A percentile compares a stretch with the other conserved stretches of the same genome.
These are phyloP conservation scores for Puccinia hordei DNA, from an alignment of 1,284 basidiomycete genomes.

Conservation along the genomic window DNA sequence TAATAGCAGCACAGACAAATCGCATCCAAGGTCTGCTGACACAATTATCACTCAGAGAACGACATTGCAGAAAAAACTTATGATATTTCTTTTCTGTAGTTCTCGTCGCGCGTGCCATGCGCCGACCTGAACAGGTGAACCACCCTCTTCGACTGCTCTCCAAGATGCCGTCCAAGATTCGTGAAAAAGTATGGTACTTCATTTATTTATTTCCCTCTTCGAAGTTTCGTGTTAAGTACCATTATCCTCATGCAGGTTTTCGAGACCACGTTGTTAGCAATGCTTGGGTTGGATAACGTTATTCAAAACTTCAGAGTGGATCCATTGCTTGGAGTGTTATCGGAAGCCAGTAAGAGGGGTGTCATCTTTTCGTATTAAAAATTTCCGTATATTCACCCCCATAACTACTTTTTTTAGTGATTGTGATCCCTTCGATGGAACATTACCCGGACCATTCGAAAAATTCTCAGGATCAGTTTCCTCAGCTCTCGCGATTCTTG, in stretches of 20 bases:
- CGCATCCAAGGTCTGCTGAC: slow-evolving; percentile 32
- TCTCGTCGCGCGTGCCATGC: slow-evolving; percentile 34
- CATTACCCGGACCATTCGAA: background rate
- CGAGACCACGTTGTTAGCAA: slow-evolving; percentile 37
- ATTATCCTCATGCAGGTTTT: slow-evolving; percentile 27
- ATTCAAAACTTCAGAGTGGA: slow-evolving; percentile 48
- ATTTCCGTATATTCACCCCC: background rate
- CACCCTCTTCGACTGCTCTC: slow-evolving; percentile 33
- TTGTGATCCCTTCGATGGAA: slow-evolving; percentile 34
- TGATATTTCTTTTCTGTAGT: background rate
- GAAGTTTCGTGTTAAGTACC: background rate
- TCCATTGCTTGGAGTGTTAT: slow-evolving; percentile 48
- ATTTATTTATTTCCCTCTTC: background rate
- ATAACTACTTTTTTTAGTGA: slow-evolving; percentile 16
- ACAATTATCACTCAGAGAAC: background rate
- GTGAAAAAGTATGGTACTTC: slow-evolving; percentile 38
- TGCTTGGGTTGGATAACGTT: slow-evolving; percentile 44
- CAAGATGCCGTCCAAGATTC: slow-evolving; percentile 39
- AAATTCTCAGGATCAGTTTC: slow-evolving; percentile 27
- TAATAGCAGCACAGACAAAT: slow-evolving; percentile 26
- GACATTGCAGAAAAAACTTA: background rate
- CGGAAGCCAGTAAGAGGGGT: slow-evolving; percentile 42
- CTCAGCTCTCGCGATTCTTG: slow-evolving; percentile 37
- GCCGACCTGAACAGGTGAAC: slow-evolving; percentile 30
- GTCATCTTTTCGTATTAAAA: background rate